Evolutionary conservation across 1,284 basidiomycete species (phyloP), one percentile per base, ranked within the genome.

Genomic region (Inonotus obliquus): DNA sequence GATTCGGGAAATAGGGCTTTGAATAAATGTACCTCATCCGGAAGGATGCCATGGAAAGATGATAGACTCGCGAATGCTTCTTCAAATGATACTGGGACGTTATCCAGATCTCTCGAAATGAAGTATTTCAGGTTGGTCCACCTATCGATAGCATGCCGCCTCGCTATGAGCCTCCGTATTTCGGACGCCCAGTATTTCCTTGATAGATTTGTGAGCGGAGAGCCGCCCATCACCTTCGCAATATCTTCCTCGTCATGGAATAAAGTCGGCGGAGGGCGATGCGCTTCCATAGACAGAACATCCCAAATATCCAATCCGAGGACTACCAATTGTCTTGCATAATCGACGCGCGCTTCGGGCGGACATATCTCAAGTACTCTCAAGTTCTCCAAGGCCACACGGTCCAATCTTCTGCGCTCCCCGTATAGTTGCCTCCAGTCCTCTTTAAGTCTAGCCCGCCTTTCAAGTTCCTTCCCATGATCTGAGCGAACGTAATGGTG

Each of bases 261-360:
- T 77, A 75, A 27, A 66, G 66, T 61, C 0, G 77, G 78, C 23
- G 77, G 54, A 29, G 76, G 70, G 11, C 72, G 68, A 41, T 69
- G 65, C 19, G 72, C 66, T 66, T 80, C 78, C 29, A 39, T 13
- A 72, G 65, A 47, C 78, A 86, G 67, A 5, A 70, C 77, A 66
- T 85, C 81, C 80, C 81, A 85, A 41, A 80, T 75, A 62, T 86
- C 84, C 63, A 79, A 77, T 4, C 76, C 77, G 61, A 77, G 65
- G 25, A 63, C 69, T 37, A 69, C 69, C 1, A 73, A 69, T 17
- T 82, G 63, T 35, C 72, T 69, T 2, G 78, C 79, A 61, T 70
- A 66, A 29, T 71, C 70, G 39, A 75, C 71, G 54, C 81, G 74
- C 21, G 70, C 71, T 17, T 67, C 65, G 14, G 75, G 68, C 48